These are phyloP conservation scores for Xylaria castorea DNA, from an alignment of 495 filamentous ascomycete species.

Conservation along the genomic window DNA sequence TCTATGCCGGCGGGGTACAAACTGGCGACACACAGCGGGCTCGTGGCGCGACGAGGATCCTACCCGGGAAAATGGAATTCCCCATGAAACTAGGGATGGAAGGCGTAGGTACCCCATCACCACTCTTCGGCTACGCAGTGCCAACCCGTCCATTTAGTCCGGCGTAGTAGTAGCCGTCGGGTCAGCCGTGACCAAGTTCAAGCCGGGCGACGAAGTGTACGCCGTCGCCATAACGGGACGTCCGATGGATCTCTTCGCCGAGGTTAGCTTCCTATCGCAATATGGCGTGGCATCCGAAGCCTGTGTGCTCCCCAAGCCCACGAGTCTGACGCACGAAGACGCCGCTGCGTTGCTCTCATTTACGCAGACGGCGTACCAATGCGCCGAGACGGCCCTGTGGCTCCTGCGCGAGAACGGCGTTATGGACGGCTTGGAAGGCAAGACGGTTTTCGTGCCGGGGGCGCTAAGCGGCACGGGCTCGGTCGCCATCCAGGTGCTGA, in stretches of 20 bases:
- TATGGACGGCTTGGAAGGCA: constrained; percentile 51
- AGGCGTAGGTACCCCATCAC: constrained; percentile 26
- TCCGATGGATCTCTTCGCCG: constrained; percentile 35
- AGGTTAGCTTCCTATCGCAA: constrained; percentile 46
- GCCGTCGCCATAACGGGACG: constrained; percentile 31
- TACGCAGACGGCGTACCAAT: constrained; percentile 36
- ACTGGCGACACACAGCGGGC: constrained; percentile 60
- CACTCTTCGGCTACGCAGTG: background rate
- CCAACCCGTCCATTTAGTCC: constrained; percentile 28
- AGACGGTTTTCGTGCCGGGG: constrained; percentile 62
- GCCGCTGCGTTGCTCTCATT: constrained; percentile 52
- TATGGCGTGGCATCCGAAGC: constrained; percentile 43
- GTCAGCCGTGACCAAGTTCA: constrained; percentile 48
- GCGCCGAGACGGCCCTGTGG: constrained; percentile 48
- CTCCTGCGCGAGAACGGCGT: constrained; percentile 44
- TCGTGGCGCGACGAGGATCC: constrained; percentile 29
- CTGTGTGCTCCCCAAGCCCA: constrained; percentile 49
- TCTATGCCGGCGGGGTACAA: constrained; percentile 57
- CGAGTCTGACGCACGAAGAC: constrained; percentile 41
- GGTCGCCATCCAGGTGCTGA: constrained; percentile 59
- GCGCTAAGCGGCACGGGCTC: constrained; percentile 60
- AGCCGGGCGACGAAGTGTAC: constrained; percentile 60
- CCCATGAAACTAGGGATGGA: constrained; percentile 39
- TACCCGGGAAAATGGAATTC: constrained; percentile 34
- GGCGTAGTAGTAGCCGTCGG: constrained; percentile 57